A percentile compares a stretch with the other conserved stretches of the same genome.
Evolutionary conservation across 441 rosid species (phyloP).

Genomic region (Geranium incanum): DNA sequence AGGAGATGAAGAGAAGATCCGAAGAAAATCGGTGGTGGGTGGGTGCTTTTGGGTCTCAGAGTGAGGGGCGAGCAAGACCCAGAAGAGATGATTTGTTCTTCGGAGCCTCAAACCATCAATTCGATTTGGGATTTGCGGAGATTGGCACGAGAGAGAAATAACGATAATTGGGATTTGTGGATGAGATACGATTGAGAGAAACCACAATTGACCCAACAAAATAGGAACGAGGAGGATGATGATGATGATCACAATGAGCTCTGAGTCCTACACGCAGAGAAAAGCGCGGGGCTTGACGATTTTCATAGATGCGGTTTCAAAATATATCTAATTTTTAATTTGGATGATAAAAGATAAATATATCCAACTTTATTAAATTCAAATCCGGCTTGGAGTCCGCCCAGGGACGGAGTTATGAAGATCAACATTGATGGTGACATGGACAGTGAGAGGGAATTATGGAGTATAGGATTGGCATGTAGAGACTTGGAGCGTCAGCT

Average conservation of each 20-base stretch:
- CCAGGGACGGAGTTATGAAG: no score
- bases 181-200: background rate
- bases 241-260: background rate
- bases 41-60: background rate
- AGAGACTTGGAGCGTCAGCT: no score
- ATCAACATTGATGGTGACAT: no score
- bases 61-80: background rate
- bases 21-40: background rate
- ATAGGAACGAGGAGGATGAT: background rate
- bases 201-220: background rate
- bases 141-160: background rate
- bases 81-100: background rate
- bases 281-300: slow-evolving; percentile 7
- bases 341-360: no score
- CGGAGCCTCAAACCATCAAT: slow-evolving; percentile 5
- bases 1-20: background rate
- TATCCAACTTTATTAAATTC: no score
- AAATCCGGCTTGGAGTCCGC: no score
- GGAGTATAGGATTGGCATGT: no score
- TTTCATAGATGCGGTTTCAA: background rate
- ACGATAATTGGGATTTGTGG: background rate
- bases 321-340: no score
- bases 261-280: background rate
- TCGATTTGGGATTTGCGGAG: slow-evolving; percentile 1
- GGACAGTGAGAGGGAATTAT: no score